Base-by-base conservation (phyloP, 192 early-diverging fungal species). In the Coemansia pectinata region DNA sequence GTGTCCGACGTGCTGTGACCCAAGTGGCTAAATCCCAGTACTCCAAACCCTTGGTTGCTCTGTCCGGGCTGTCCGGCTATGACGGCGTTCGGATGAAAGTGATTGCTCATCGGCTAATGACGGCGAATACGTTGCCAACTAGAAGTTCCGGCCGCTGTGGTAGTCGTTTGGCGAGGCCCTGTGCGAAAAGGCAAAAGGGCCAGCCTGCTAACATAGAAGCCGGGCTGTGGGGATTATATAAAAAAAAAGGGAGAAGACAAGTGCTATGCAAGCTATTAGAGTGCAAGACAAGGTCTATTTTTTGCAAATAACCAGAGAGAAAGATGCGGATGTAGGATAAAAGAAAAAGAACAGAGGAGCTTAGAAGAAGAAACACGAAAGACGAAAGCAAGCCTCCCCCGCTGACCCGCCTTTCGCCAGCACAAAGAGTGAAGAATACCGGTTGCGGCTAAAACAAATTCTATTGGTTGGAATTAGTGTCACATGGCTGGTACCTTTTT, bases 11-110 rank as follows among this genome's bases (percentile, higher is more conserved):
- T 29, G 52, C 52, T 4, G 12, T 17, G 87, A 75, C 21, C n/a
- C 63, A 65, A 45, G 74, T 74, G 42, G 73, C 66, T 58, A 71
- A 70, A 67, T 75, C 63, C 58, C 67, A 78, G 57, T 74, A 87
- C 50, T 64, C 82, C 55, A 14, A 71, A 53, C 12, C 62, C 52
- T 50, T 53, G 62, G 15, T 39, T 62, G 19, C 19, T 41, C 2
- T 31, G 52, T 4, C 55, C 39, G 5, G 39, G 15, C 50, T 50
- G 66, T 5, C 52, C 66, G 1, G 52, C n/a, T 15, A 64, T 45
- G 36, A 50, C 62, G 23, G 47, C 36, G 53, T 64, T 64, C 15
- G 63, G 10, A 29, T 57, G 52, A 3, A 64, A 21, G 33, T 57
- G 50, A 33, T 64, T 63, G 62, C 64, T 71, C 69, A 71, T 71